A percentile compares a stretch with the other conserved stretches of the same genome.
These are phyloP conservation scores for Magnaporthiopsis poae DNA, from an alignment of 2,329 filamentous ascomycete genomes.

Conservation along the genomic window DNA sequence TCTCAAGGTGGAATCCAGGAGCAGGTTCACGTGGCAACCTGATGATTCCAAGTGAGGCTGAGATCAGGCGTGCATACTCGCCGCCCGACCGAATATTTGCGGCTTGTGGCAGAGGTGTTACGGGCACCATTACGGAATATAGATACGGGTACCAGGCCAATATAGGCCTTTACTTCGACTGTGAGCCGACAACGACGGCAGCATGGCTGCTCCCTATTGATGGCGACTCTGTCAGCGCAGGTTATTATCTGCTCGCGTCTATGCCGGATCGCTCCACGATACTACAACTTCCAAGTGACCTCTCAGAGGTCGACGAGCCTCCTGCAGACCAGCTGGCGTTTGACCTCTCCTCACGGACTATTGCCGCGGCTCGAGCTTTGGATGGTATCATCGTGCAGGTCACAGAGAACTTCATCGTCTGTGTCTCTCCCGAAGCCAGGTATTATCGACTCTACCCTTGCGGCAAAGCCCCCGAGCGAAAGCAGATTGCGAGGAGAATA, in stretches of 20 bases:
- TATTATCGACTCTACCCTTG: background rate
- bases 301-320: constrained; percentile 34
- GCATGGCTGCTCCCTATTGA: constrained; percentile 41
- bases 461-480: background rate
- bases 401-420: constrained; percentile 37
- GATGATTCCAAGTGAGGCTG: constrained; percentile 14
- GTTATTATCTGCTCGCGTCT: constrained; percentile 36
- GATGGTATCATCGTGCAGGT: constrained; percentile 40
- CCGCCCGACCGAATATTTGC: constrained; percentile 53
- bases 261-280: constrained; percentile 39
- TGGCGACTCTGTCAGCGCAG: constrained; percentile 15
- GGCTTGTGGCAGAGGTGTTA: constrained; percentile 53
- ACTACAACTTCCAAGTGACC: constrained; percentile 38
- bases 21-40: constrained; percentile 12
- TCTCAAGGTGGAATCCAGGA: constrained; percentile 20
- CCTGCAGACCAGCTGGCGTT: constrained; percentile 33
- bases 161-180: constrained; percentile 49
- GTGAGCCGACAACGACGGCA: constrained; percentile 36
- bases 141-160: constrained; percentile 61
- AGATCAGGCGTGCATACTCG: constrained; percentile 41
- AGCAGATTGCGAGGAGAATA: background rate
- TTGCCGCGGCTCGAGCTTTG: constrained; percentile 31
- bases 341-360: constrained; percentile 43
- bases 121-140: constrained; percentile 58
- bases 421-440: background rate